Conservation (phyloP, 345 rosid genomes). For the Turnera subulata region DNA sequence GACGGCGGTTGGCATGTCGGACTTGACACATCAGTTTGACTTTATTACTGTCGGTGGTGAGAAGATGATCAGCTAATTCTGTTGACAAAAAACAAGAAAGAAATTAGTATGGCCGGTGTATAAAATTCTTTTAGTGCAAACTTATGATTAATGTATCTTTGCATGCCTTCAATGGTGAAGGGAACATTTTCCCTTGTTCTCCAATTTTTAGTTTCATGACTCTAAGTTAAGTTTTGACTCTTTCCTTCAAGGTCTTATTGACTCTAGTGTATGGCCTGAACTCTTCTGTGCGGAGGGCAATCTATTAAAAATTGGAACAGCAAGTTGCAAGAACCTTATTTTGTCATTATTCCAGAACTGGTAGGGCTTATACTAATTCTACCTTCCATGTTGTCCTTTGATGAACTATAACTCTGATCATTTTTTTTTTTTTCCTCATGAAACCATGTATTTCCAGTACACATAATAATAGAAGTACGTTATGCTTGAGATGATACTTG, state of each 20-base stretch:
- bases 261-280: constrained; percentile 96
- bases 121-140: no score
- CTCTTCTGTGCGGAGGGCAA: constrained; percentile 82
- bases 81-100: background rate
- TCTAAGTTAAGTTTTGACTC: background rate
- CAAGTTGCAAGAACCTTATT: constrained; percentile 36
- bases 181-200: background rate
- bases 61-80: background rate
- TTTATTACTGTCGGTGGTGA: background rate
- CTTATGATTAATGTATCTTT: background rate
- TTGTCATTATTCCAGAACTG: constrained; percentile 1
- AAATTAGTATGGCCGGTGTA: background rate
- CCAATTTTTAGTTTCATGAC: background rate
- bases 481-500: no score
- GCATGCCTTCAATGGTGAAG: background rate
- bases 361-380: background rate
- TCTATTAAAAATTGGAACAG: constrained; percentile 77
- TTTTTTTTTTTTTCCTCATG: no score
- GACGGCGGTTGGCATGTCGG: constrained; percentile 97
- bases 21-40: constrained; percentile 58
- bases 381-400: background rate
- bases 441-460: no score
- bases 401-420: background rate
- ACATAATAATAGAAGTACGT: no score
- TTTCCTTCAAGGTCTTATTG: constrained; percentile 65